Conservation (phyloP, 768 basidiomycete genomes). For the Hemileccinum impolitum region DNA sequence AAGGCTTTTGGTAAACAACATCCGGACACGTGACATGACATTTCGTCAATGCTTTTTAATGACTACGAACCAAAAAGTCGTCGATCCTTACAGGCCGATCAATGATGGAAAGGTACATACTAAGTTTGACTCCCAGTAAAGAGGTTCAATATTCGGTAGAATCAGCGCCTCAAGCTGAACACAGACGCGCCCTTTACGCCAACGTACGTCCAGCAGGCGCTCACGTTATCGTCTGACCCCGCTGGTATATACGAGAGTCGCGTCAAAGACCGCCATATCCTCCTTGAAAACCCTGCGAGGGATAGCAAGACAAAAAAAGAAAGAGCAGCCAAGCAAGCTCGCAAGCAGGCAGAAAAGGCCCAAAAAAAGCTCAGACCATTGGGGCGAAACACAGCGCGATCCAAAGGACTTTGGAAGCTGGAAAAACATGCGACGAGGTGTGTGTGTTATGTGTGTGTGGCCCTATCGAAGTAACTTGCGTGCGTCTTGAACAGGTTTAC, state of each 20-base stretch:
- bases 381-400: slow-evolving; percentile 49
- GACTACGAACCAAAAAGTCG: slow-evolving; percentile 1
- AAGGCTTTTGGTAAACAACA: slow-evolving; percentile 13
- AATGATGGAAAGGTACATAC: slow-evolving; percentile 14
- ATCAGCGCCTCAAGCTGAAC: slow-evolving; percentile 36
- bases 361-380: slow-evolving; percentile 45
- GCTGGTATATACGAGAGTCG: slow-evolving; percentile 58
- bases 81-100: slow-evolving; percentile 28
- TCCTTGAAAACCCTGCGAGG: slow-evolving; percentile 66
- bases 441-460: slow-evolving; percentile 12
- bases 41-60: slow-evolving; percentile 3
- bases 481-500: slow-evolving; percentile 51
- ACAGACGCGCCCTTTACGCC: slow-evolving; percentile 56
- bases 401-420: slow-evolving; percentile 64
- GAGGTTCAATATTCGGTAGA: slow-evolving; percentile 16
- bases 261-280: slow-evolving; percentile 61
- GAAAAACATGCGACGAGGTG: slow-evolving; percentile 59
- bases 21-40: slow-evolving; percentile 1
- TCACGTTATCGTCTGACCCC: slow-evolving; percentile 55
- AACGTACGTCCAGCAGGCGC: slow-evolving; percentile 53
- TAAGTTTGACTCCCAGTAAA: background rate
- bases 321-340: slow-evolving; percentile 48
- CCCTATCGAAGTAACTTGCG: background rate
- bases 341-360: slow-evolving; percentile 42
- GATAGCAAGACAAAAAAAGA: too few relatives aligned